Base-by-base conservation (phyloP, 2,329 filamentous ascomycete species). In the Aspergillus amoenus region DNA sequence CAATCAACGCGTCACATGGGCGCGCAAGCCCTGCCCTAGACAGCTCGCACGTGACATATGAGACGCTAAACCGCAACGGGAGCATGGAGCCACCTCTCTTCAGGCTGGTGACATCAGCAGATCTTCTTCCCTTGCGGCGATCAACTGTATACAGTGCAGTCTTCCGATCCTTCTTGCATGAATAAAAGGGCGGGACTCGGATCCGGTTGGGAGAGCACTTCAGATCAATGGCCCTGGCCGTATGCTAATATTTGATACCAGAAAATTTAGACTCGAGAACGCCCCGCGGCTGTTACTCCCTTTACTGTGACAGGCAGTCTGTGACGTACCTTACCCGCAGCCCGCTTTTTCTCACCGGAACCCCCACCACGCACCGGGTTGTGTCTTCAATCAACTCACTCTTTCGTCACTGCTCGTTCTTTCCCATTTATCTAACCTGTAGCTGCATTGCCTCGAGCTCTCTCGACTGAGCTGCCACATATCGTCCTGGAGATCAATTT, bases 331-430 rank as follows among this genome's bases (percentile, higher is more conserved):
- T 44, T 48, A 59, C 52, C 56, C 55, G 53, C 58, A 57, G 57
- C 61, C 59, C 58, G 66, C 67, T 73, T 74, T 74, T 66, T 70
- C 72, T 74, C 72, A 73, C 71, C 72, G 71, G 69, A 71, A 72
- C 62, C 55, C 55, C 58, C 56, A 59, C 59, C 54, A 46, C 56
- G 55, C 59, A 59, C 56, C 58, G 59, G 40, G 55, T 61, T 49
- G 54, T 61, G 50, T 56, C 58, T 51, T 56, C 43, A 40, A 40
- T 48, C 54, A 43, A 42, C 52, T 58, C 57, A 59, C 47, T 53
- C 51, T 53, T 53, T 46, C 51, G 22, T 53, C 51, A 53, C 59
- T 48, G 44, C 56, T 54, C 44, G 22, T 51, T 45, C 50, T 52
- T 42, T 50, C 42, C 37, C 27, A 42, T 46, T 37, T 34, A 27